Evolutionary conservation across 805 yeast genomes (phyloP).

Genomic region (Allodekkera sacchari): DNA sequence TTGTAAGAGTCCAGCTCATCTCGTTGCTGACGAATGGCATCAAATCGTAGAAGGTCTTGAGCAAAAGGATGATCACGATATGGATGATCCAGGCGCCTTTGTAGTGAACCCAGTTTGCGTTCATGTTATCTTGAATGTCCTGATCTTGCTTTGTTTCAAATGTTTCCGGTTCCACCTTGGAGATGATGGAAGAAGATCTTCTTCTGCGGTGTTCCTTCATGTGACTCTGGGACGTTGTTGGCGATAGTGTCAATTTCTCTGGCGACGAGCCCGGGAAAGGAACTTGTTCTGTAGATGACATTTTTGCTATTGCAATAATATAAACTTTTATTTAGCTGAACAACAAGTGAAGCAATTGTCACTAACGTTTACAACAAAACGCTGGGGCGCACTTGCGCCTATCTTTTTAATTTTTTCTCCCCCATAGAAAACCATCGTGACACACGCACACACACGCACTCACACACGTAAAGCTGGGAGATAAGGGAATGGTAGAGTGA

Average conservation of each 20-base stretch:
- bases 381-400: too few species aligned
- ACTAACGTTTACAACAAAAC: too few species aligned
- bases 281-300: constrained; percentile 16
- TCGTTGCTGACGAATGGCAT: constrained; percentile 76
- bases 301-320: background rate
- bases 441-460: background rate
- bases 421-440: too few species aligned
- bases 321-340: background rate
- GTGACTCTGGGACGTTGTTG: constrained; percentile 23
- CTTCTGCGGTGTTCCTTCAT: constrained; percentile 37
- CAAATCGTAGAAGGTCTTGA: constrained; percentile 71
- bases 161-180: constrained; percentile 89
- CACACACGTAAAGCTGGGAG: background rate
- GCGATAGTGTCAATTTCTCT: constrained; percentile 25
- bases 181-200: constrained; percentile 82
- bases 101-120: constrained; percentile 93
- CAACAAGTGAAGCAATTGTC: too few species aligned
- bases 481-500: background rate
- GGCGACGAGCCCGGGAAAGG: constrained; percentile 27
- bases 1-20: constrained; percentile 90
- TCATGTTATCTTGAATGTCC: constrained; percentile 77
- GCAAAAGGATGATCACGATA: constrained; percentile 65
- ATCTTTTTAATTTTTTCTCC: too few species aligned
- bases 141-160: constrained; percentile 91
- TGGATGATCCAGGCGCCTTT: constrained; percentile 97